These are phyloP conservation scores for Clavispora vitiphila DNA, from an alignment of 805 yeast genomes.

Conservation along the genomic window DNA sequence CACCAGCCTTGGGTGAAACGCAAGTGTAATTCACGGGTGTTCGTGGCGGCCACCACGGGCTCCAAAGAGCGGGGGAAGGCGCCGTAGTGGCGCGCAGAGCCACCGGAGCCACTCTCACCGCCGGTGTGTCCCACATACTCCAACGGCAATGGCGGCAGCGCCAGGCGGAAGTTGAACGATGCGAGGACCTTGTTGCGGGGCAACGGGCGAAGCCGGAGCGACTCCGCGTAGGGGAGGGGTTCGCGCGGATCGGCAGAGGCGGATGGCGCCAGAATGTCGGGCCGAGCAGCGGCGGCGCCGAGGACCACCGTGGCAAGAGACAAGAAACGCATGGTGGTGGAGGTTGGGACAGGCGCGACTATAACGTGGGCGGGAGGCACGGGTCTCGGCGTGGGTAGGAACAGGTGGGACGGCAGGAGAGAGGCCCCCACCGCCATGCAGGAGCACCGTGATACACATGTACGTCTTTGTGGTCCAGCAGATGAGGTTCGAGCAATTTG, in stretches of 20 bases:
- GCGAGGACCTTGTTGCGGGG: constrained; percentile 67
- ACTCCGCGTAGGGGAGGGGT: constrained; percentile 46
- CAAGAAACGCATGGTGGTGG: constrained; percentile 1
- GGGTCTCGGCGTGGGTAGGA: no score
- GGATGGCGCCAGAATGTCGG: no score
- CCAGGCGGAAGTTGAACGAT: constrained; percentile 63
- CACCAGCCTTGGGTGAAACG: constrained; percentile 94
- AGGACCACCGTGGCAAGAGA: neutral
- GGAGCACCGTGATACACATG: no score
- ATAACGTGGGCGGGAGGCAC: neutral
- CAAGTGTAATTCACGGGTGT: constrained; percentile 71
- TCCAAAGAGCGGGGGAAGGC: constrained; percentile 79
- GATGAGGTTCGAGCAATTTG: no score
- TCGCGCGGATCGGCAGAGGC: no score
- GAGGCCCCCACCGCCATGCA: no score
- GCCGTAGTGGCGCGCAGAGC: constrained; percentile 57
- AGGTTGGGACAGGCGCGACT: neutral
- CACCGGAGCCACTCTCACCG: no score
- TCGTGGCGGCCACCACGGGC: constrained; percentile 63
- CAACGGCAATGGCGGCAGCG: constrained; percentile 42
- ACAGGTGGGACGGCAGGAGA: no score
- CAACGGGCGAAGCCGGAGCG: constrained; percentile 59
- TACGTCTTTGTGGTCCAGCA: no score
- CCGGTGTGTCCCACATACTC: no score
- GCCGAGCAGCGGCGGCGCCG: constrained; percentile 3